A percentile compares a stretch with the other conserved stretches of the same genome.
phyloP scores from a whole-genome alignment of 2,329 filamentous ascomycete species.

The Karstenula rhodostoma region DNA sequence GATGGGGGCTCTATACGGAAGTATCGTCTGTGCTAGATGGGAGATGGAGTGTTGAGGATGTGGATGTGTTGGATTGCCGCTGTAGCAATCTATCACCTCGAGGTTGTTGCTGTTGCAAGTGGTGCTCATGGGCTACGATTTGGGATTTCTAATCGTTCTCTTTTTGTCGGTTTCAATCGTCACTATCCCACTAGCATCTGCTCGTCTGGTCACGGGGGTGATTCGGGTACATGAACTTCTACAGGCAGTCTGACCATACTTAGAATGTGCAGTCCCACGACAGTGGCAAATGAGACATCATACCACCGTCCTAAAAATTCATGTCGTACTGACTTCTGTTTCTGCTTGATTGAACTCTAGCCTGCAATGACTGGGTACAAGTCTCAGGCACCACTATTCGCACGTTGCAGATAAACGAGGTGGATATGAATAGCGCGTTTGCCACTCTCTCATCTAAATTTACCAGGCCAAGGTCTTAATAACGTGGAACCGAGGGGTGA shows the following conservation, averaged over 20 bases:
- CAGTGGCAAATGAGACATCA: background rate
- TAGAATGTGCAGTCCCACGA: background rate
- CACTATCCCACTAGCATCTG: background rate
- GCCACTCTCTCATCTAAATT: background rate
- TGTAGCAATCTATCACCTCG: background rate
- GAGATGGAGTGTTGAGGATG: background rate
- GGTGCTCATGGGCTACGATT: background rate
- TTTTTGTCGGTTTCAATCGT: background rate
- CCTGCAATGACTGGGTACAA: background rate
- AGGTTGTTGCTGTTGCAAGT: background rate
- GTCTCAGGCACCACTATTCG: background rate
- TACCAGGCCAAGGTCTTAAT: background rate
- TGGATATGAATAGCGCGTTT: background rate
- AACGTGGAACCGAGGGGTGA: constrained; percentile 12
- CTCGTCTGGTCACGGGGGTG: background rate
- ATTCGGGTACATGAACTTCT: background rate
- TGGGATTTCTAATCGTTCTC: background rate
- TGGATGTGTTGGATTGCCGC: background rate
- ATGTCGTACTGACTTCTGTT: background rate
- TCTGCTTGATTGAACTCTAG: background rate
- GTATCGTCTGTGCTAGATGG: background rate
- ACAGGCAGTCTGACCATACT: background rate
- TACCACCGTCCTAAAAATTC: background rate
- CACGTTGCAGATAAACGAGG: constrained; percentile 1
- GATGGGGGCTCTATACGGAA: background rate